A percentile compares a stretch with the other conserved stretches of the same genome.
These are phyloP conservation scores for Coemansia sp. DNA, from an alignment of 192 early-diverging fungal species.

Conservation along the genomic window DNA sequence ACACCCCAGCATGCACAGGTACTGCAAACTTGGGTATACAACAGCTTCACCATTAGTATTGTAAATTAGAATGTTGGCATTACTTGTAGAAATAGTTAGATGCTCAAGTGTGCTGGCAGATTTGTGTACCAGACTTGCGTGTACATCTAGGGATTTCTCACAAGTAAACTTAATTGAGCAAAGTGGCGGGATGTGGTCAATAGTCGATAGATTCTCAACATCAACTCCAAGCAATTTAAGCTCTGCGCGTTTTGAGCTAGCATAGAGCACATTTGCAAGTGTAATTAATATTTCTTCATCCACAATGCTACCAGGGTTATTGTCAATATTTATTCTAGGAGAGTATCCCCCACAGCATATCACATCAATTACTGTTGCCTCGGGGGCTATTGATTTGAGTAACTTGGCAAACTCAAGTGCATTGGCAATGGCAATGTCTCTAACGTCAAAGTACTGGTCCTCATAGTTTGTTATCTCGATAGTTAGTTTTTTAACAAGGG, in stretches of 20 bases:
- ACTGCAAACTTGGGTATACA: too few relatives aligned
- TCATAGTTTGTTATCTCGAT: background rate
- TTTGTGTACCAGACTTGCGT: too few relatives aligned
- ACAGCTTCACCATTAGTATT: too few relatives aligned
- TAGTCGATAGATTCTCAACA: too few relatives aligned
- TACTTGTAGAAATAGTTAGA: too few relatives aligned
- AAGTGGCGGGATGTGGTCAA: too few relatives aligned
- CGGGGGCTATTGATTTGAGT: background rate
- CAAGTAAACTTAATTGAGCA: too few relatives aligned
- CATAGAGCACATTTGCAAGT: background rate
- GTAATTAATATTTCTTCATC: background rate
- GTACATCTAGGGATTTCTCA: too few relatives aligned
- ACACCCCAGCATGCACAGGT: too few relatives aligned
- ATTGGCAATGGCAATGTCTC: background rate
- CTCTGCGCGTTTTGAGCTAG: background rate
- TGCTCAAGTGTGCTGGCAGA: too few relatives aligned
- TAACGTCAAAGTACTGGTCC: background rate
- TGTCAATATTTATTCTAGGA: background rate
- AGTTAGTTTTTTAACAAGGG: background rate
- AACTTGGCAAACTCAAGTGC: background rate
- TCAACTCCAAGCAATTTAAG: background rate
- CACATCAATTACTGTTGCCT: background rate
- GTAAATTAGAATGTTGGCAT: too few relatives aligned
- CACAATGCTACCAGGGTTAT: background rate
- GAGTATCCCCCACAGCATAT: background rate